These are phyloP conservation scores for Pythium phragmiticola DNA, from an alignment of 352 stramenopile species.

Conservation along the genomic window DNA sequence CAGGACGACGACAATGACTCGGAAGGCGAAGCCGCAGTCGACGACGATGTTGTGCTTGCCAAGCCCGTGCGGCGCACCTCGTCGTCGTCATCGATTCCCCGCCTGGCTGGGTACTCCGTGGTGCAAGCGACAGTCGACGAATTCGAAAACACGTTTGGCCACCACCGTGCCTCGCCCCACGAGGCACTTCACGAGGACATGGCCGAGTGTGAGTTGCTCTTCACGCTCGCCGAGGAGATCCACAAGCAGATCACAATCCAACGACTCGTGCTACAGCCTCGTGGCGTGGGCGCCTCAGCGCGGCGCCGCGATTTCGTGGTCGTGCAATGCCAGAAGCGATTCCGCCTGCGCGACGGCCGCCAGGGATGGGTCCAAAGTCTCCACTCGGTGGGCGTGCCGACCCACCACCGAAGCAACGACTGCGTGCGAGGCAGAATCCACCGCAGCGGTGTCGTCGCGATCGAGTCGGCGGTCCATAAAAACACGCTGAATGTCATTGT, in stretches of 20 bases:
- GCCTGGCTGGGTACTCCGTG: slow-evolving; percentile 24
- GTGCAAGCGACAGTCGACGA: slow-evolving; percentile 19
- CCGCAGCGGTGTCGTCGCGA: slow-evolving; percentile 35
- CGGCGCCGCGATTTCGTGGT: slow-evolving; percentile 44
- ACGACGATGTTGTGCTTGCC: slow-evolving; percentile 5
- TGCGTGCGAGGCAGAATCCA: slow-evolving; percentile 39
- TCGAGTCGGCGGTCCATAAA: slow-evolving; percentile 29
- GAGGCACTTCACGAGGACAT: slow-evolving; percentile 17
- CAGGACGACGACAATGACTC: background rate
- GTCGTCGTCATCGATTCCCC: slow-evolving; percentile 22
- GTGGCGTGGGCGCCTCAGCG: slow-evolving; percentile 15
- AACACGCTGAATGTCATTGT: slow-evolving; percentile 31
- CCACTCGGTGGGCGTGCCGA: slow-evolving; percentile 16
- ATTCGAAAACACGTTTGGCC: slow-evolving; percentile 32
- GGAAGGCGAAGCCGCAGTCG: slow-evolving; percentile 11
- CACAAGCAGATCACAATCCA: slow-evolving; percentile 36
- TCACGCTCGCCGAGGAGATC: slow-evolving; percentile 28
- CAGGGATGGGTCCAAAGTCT: slow-evolving; percentile 25
- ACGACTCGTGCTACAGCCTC: slow-evolving; percentile 34
- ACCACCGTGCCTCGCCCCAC: slow-evolving; percentile 7
- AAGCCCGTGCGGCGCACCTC: background rate
- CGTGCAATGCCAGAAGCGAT: slow-evolving; percentile 37
- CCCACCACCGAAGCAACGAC: background rate
- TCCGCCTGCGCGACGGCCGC: slow-evolving; percentile 19
- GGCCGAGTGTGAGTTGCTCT: slow-evolving; percentile 22